These are phyloP conservation scores for Penicillium silybi DNA, from an alignment of 495 filamentous ascomycete species.

Conservation along the genomic window DNA sequence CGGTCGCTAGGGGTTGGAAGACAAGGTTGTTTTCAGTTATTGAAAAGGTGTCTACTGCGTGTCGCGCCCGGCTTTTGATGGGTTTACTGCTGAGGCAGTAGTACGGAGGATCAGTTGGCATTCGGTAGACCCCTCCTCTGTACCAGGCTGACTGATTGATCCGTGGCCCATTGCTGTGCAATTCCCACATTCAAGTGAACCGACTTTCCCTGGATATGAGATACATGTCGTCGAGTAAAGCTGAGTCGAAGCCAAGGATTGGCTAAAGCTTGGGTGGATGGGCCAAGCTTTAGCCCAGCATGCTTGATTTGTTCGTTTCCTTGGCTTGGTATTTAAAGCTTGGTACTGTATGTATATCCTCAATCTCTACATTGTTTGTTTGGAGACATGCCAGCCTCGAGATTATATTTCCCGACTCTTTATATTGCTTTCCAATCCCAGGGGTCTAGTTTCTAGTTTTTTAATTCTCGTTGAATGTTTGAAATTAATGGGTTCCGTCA, in stretches of 20 bases:
- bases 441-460: no score
- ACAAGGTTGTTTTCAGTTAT: no score
- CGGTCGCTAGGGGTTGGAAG: no score
- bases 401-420: no score
- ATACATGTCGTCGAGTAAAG: not conserved
- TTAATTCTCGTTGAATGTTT: no score
- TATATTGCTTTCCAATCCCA: no score
- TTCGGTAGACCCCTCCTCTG: not conserved
- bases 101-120: not conserved
- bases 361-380: not conserved
- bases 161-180: not conserved
- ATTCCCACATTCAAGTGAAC: no score
- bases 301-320: not conserved
- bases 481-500: no score
- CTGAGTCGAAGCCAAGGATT: not conserved
- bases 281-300: not conserved
- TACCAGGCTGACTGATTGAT: not conserved
- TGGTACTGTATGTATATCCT: not conserved
- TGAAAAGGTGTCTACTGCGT: no score
- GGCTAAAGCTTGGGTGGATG: not conserved
- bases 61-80: not conserved
- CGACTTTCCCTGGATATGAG: no score
- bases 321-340: not conserved
- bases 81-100: not conserved
- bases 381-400: not conserved